Evolutionary conservation across 306 rosid species (phyloP), one percentile per base, ranked within the genome.

Genomic region (Quercus parvula): DNA sequence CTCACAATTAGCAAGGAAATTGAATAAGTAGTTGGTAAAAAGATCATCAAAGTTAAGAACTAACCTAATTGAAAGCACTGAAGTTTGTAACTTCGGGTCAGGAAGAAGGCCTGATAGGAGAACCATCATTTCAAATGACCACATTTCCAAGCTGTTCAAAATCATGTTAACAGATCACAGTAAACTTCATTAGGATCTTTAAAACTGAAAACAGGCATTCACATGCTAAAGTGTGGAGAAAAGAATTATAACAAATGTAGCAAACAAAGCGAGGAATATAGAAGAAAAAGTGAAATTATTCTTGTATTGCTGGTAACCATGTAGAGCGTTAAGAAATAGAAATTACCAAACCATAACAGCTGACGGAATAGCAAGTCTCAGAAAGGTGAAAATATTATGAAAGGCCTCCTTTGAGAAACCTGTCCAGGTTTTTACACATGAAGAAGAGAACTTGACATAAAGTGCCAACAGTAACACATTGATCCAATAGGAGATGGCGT

Each of bases 311-410:
- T 76, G 38, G 56, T 18, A 78, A 41, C 9, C 20, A 28, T 10
- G 33, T 63, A 30, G 41, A 71, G 71, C 10, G n/a, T 27, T 22
- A 51, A 31, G 78, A 77, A 77, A 75, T 1, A 35, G 46, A 57
- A 81, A 68, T 85, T 86, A 93, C 97, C 98, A 94, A 66, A 91
- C 90, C 97, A 94, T 91, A 41, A 86, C 71, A 80, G 98, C 94
- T 6, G 94, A 91, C 76, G 98, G 97, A 81, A 94, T 78, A 30
- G 97, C 92, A 56, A 94, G 92, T 77, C 64, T 82, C n/a, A 91
- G 35, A 71, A 94, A 90, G 15, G 74, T 22, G 30, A 82, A 79
- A 27, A 90, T 75, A 5, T 86, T 59, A 52, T 77, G 86, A 14
- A 92, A 80, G 28, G 97, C 80, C 51, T 89, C 86, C 71, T 57